These are phyloP conservation scores for Grammothele lineata DNA, from an alignment of 768 basidiomycete species.

Conservation along the genomic window DNA sequence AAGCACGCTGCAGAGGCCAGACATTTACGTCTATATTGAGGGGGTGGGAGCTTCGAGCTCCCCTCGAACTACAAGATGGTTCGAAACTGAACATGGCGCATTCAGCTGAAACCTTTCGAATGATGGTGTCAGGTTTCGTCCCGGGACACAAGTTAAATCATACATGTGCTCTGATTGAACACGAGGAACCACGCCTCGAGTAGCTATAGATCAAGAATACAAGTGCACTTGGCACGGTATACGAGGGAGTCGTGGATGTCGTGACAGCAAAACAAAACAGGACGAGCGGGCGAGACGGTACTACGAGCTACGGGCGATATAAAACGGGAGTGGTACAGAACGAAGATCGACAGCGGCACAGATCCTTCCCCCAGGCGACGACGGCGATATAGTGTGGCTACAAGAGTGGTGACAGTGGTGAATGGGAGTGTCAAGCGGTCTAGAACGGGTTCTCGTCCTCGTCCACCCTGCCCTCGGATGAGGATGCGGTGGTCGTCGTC, in stretches of 20 bases:
- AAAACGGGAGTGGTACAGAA: constrained; percentile 8
- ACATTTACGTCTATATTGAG: too few species aligned
- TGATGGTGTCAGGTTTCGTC: too few species aligned
- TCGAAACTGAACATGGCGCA: too few species aligned
- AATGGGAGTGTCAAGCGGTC: too few species aligned
- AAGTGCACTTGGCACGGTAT: constrained; percentile 13
- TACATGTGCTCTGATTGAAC: constrained; percentile 1
- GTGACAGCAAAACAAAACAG: constrained; percentile 18
- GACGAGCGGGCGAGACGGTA: constrained; percentile 11
- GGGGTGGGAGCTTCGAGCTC: too few species aligned
- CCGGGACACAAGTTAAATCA: too few species aligned
- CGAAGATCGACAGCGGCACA: constrained; percentile 5
- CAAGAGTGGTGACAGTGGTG: too few species aligned
- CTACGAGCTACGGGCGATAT: constrained; percentile 1
- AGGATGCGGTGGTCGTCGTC: constrained; percentile 20
- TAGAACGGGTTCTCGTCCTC: constrained; percentile 73
- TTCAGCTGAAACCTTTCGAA: too few species aligned
- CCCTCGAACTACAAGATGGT: too few species aligned
- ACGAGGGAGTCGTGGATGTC: constrained; percentile 10
- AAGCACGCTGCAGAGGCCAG: too few species aligned
- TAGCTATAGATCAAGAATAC: constrained; percentile 11
- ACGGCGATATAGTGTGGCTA: too few species aligned
- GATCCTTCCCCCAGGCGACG: too few species aligned
- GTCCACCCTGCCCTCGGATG: constrained; percentile 34
- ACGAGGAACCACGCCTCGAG: constrained; percentile 17